Base-by-base conservation (phyloP, 768 basidiomycete genomes). In the Amyloporia xantha region DNA sequence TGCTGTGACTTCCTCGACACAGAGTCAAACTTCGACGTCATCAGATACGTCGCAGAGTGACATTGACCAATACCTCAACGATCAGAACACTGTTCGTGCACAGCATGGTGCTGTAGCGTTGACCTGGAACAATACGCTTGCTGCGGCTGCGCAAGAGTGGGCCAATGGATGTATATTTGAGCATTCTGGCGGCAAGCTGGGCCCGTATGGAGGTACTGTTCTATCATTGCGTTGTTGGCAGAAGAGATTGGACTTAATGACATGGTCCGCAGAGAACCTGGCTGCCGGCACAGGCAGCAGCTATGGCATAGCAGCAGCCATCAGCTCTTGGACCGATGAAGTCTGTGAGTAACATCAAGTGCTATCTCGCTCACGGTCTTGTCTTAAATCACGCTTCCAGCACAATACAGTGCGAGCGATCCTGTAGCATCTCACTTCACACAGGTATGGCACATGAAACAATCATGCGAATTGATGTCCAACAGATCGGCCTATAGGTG, bases 361-460 rank as follows among this genome's bases (percentile, higher is more conserved):
- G 37, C 28, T 20, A 26, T 30, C 33, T 45, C n/a, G n/a, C 13
- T 10, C n/a, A 19, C 24, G 13, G 11, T n/a, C 10, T 7, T 44
- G 11, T 20, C 15, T 21, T n/a, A n/a, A n/a, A n/a, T n/a, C n/a
- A n/a, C n/a, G n/a, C n/a, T n/a, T 35, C n/a, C 55, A 84, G 81
- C 72, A 1, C 54, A 76, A 33, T 86, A 84, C 59, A 55, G 81
- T 55, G 66, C 82, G 28, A 71, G 58, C 57, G 78, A 77, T 62
- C 84, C 85, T 1, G 53, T 63, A 35, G 57, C 75, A 15, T 84
- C 82, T 41, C 86, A 88, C 61, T 88, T 82, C 59, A 87, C 86
- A 7, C 84, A 86, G 62, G 75, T 85, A 4, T 13, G 43, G n/a
- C n/a, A n/a, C n/a, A n/a, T n/a, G n/a, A n/a, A n/a, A n/a, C n/a